phyloP scores from a whole-genome alignment of 1,284 basidiomycete genomes.

The Boletus smithii region DNA sequence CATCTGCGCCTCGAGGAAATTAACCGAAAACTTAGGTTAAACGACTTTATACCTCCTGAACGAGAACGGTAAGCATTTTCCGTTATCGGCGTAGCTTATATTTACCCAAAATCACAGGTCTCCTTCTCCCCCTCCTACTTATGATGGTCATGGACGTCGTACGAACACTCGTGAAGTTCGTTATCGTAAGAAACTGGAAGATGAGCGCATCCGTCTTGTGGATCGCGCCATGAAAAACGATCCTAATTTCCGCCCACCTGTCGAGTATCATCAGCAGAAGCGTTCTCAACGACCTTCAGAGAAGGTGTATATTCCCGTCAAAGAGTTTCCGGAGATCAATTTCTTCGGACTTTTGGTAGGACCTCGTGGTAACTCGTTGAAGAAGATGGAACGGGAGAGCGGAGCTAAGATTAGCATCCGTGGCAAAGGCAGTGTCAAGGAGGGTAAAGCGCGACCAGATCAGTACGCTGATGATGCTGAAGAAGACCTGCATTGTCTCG shows the following conservation, averaged over 20 bases:
- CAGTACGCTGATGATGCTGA: constrained; percentile 94
- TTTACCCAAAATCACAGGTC: constrained; percentile 55
- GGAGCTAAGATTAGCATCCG: constrained; percentile 99
- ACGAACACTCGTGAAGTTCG: constrained; percentile 98
- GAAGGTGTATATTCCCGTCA: constrained; percentile 98
- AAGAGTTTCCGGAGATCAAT: constrained; percentile 99
- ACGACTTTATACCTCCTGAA: constrained; percentile 95
- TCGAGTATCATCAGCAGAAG: constrained; percentile 93
- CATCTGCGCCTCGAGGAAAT: constrained; percentile 96
- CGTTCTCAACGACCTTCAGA: constrained; percentile 89
- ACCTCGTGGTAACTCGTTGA: constrained; percentile 97
- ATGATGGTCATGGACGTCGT: constrained; percentile 94
- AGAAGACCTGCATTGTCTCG: constrained; percentile 98
- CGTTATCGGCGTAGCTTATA: not conserved
- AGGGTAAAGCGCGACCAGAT: constrained; percentile 93
- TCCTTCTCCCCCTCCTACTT: constrained; percentile 94
- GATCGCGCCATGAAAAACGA: constrained; percentile 97
- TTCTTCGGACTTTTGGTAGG: constrained; percentile 99
- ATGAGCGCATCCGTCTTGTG: constrained; percentile 90
- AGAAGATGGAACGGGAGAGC: constrained; percentile 98
- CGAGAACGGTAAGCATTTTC: constrained; percentile 67
- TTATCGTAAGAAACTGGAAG: constrained; percentile 96
- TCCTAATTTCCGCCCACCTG: constrained; percentile 94
- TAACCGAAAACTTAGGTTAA: constrained; percentile 87
- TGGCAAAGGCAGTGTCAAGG: constrained; percentile 98